Evolutionary conservation across 805 yeast genomes (phyloP).

Genomic region (Candida gorgasii): DNA sequence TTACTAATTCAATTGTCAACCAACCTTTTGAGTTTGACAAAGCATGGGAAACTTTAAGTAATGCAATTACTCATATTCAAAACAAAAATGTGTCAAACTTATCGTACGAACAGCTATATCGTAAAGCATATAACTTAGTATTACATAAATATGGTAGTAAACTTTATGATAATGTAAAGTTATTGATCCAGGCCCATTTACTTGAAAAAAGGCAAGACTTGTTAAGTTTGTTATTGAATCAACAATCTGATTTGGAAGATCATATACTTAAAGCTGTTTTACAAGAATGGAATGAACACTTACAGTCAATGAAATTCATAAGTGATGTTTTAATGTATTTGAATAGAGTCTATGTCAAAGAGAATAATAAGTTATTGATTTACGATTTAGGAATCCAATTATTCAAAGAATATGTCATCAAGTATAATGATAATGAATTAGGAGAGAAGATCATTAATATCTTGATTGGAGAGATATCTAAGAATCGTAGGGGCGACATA

Average conservation of each 20-base stretch:
- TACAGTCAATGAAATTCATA: constrained; percentile 71
- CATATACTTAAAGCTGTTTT: constrained; percentile 39
- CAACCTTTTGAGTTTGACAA: constrained; percentile 56
- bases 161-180: constrained; percentile 61
- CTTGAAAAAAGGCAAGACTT: constrained; percentile 21
- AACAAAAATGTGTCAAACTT: constrained; percentile 68
- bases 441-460: constrained; percentile 51
- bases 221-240: constrained; percentile 17
- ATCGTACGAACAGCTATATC: constrained; percentile 80
- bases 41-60: constrained; percentile 63
- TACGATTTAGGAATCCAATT: constrained; percentile 73
- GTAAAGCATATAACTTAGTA: constrained; percentile 77
- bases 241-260: constrained; percentile 18
- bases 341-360: constrained; percentile 81
- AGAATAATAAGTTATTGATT: constrained; percentile 58
- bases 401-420: constrained; percentile 63
- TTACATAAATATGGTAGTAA: constrained; percentile 65
- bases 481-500: constrained; percentile 54
- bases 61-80: constrained; percentile 73
- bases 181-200: constrained; percentile 50
- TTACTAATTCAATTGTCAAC: constrained; percentile 20
- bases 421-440: constrained; percentile 47
- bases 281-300: constrained; percentile 68
- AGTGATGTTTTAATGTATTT: constrained; percentile 85
- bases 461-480: constrained; percentile 55